Evolutionary conservation across 2,329 filamentous ascomycete species (phyloP), one percentile per base, ranked within the genome.

Genomic region (Clonostachys byssicola): DNA sequence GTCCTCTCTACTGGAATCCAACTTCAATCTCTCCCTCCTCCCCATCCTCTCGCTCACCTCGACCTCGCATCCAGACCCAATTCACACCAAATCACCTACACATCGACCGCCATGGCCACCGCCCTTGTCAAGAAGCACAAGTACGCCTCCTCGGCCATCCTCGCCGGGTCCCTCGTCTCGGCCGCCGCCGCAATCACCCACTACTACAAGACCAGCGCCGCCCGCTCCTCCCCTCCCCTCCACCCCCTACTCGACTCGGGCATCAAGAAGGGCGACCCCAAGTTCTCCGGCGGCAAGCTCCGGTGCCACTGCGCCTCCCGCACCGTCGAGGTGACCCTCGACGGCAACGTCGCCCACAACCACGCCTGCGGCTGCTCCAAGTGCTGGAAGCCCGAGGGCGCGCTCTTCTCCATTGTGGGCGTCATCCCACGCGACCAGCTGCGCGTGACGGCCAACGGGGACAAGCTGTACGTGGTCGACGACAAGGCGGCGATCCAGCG

Each of bases 341-440:
- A 56, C 49, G 68, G 75, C 60, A 80, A 86, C 55, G 77, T 87
- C 48, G 68, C 73, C 3, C 82, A 86, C 71, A 86, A 87, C 71
- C 84, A 88, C 66, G 82, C 80, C 47, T 87, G 84, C 65, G 83
- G 83, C 52, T 87, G 84, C 67, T 85, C 81, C 46, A 84, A 86
- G 64, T 87, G 84, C 75, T 87, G 82, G 82, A 87, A 86, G 64
- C 84, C 84, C 6, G 49, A 64, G 3, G 80, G 80, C 30, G 73
- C 81, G 1, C 74, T 87, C 50, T 87, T 88, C 72, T 78, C 78
- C 50, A 58, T 87, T 54, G 73, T 88, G 43, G 83, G 68, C 48
- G 83, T 87, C 46, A 64, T 86, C 3, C 77, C 84, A 5, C 61
- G 64, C 8, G 74, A 78, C 45, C 70, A 78, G 44, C 51, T 87